Evolutionary conservation across 257 asterid species (phyloP), one percentile per base, ranked within the genome.

Genomic region (Scutellaria minor): DNA sequence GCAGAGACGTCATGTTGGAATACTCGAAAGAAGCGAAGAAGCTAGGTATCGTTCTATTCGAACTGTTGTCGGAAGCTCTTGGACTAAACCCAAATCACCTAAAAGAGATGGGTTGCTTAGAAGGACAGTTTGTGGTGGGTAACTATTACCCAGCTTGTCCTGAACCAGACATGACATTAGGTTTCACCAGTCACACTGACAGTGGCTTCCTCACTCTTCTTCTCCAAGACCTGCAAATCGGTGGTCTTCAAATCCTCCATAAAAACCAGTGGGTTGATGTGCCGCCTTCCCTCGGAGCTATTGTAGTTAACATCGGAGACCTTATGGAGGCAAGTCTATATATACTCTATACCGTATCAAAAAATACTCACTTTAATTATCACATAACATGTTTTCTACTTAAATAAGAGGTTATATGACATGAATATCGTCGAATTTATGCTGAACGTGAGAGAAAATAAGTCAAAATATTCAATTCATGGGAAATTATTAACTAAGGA

Each of bases 221-320:
- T 22, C 60, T 79, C 10, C 84, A 83, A 68, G 76, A 79, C 24
- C 48, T 24, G 27, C 27, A 76, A 7, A 50, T 73, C 1, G 40
- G 78, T 0, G 68, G 65, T 3, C 70, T 61, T 2, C 72, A 58
- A n/a, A 51, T 71, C 9, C 60, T n/a, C 9, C 57, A 71, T 24
- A 42, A 15, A 10, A 7, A 24, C 6, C 51, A 47, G 0, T 71
- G 75, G 75, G 51, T 71, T 1, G 68, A 59, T 31, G 68, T 58
- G 8, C 41, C 20, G 0, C 59, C 68, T 46, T 27, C 60, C 2
- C 75, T 68, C 4, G 60, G 51, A 37, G 58, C 46, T 57, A 57
- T 70, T 0, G 12, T 70, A 0, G 66, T 70, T 18, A 70, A 56
- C 58, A 13, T 45, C 1, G 76, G 76, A 60, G 70, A 60, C 27